Evolutionary conservation across 306 rosid genomes (phyloP), one percentile per base, ranked within the genome.

Genomic region (Ammopiptanthus mongolicus): DNA sequence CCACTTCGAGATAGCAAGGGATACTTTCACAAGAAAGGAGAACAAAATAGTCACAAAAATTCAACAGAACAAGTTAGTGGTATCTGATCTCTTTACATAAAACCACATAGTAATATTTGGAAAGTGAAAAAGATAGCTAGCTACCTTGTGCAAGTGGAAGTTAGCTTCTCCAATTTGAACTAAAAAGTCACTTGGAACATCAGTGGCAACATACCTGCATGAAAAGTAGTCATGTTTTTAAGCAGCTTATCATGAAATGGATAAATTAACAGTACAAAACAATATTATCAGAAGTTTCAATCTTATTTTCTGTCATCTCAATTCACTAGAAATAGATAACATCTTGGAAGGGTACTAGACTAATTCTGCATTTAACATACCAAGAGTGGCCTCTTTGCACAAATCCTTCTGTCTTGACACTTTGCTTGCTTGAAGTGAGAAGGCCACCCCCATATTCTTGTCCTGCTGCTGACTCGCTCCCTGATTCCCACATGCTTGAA

Each of bases 401-500:
- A 82, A 96, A 96, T 31, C 98, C 99, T 74, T 89, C 93, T 18
- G 97, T 92, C 80, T 90, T 85, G 77, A 96, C 91, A 33, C 85
- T 81, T 21, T 83, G 97, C 71, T 85, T 92, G 86, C 65, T 85
- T 71, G 93, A 88, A 81, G 84, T 67, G 55, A 88, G 80, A 66
- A 84, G 80, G 41, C 92, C 96, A 83, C 83, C 93, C 13, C 85
- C 92, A 75, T 84, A 96, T 46, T 86, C 88, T 60, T 90, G 74
- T 25, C 82, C 88, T 25, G 70, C 77, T 3, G 77, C 84, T 17
- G 89, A 88, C 71, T 96, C 97, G 4, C 62, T 83, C 71, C 92
- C 99, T 7, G 99, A 95, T 74, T 95, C 99, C 99, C 99, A 95
- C 99, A 95, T 95, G 83, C 70, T 89, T 77, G 34, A 63, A 74